Base-by-base conservation (phyloP, 129 eudicot genomes). In the Glebionis coronaria region DNA sequence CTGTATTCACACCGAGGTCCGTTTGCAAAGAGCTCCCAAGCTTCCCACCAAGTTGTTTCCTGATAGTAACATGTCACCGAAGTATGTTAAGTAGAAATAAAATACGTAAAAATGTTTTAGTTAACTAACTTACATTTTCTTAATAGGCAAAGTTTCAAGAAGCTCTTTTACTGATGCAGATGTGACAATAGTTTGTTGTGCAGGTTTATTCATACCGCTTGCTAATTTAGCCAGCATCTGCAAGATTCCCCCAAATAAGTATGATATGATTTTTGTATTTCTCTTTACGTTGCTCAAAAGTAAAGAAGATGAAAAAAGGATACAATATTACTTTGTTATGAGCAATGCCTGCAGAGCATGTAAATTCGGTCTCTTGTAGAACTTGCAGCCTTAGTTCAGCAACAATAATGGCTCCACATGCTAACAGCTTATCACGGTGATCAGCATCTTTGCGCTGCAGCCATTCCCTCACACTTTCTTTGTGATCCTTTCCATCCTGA, bases 41-140 rank as follows among this genome's bases (percentile, higher is more conserved):
- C 85, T 93, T 93, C 64, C 98, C 98, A 19, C 98, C 98, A 71
- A 93, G 97, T 52, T 93, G 97, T 79, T 93, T 93, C 97, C 98
- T 93, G 84, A 38, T 50, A 59, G 59, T 65, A 38, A 59, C 12
- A 27, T 69, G 53, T 15, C 46, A 38, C 29, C 69, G 31, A 47
- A 56, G 71, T 47, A 61, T 55, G 44, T 51, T 56, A 19, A 14
- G 14, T 60, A 75, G 27, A 68, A 25, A 38, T 12, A 18, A 12
- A 38, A 59, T 35, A 67, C 11, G 47, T 40, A 51, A 23, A 5
- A 13, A 67, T 59, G 38, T 49, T 8, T 16, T 21, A 51, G 12
- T 59, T 49, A 56, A 60, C 35, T 15, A 58, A 78, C 96, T 80
- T 67, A 89, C 98, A 93, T 88, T 89, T 93, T 93, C 85, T 89